Conservation (phyloP, 495 filamentous ascomycete genomes). For the Neurospora sp. region DNA sequence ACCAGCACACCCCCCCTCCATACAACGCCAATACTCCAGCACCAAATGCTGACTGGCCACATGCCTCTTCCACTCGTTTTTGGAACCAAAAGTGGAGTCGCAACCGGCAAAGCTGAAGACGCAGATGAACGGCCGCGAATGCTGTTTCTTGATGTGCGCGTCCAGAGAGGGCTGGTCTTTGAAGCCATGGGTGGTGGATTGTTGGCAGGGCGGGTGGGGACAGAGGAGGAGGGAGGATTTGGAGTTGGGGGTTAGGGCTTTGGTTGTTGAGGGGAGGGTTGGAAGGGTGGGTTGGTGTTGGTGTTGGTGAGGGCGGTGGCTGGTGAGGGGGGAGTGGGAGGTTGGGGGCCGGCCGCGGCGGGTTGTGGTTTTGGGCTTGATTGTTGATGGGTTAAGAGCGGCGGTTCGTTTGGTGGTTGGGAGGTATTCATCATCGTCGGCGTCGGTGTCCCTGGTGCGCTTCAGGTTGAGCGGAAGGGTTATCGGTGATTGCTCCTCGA, state of each 20-base stretch:
- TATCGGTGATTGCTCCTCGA: slow-evolving; percentile 8
- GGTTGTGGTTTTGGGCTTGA: neutral
- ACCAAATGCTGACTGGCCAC: slow-evolving; percentile 72
- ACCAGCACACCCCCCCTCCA: slow-evolving; percentile 50
- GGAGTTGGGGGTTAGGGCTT: neutral
- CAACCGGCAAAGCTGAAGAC: slow-evolving; percentile 72
- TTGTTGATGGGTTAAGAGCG: neutral
- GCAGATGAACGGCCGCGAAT: slow-evolving; percentile 64
- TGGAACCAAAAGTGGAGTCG: slow-evolving; percentile 61
- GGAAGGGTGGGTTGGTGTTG: neutral
- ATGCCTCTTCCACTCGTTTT: slow-evolving; percentile 95
- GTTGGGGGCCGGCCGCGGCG: neutral
- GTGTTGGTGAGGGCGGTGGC: neutral
- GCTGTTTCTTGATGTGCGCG: slow-evolving; percentile 40
- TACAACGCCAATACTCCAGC: slow-evolving; percentile 71
- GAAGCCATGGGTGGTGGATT: slow-evolving; percentile 29
- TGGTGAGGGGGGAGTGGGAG: neutral
- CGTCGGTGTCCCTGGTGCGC: neutral
- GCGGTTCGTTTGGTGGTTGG: slow-evolving; percentile 8
- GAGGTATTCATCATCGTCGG: slow-evolving; percentile 11
- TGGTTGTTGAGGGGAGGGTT: neutral
- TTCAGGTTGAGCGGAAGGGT: slow-evolving; percentile 7
- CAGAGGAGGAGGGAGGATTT: slow-evolving; percentile 9
- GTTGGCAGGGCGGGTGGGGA: slow-evolving; percentile 26
- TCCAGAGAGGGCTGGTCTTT: slow-evolving; percentile 29